A percentile compares a stretch with the other conserved stretches of the same genome.
These are phyloP conservation scores for Vicia faba DNA, from an alignment of 306 rosid species.

Conservation along the genomic window DNA sequence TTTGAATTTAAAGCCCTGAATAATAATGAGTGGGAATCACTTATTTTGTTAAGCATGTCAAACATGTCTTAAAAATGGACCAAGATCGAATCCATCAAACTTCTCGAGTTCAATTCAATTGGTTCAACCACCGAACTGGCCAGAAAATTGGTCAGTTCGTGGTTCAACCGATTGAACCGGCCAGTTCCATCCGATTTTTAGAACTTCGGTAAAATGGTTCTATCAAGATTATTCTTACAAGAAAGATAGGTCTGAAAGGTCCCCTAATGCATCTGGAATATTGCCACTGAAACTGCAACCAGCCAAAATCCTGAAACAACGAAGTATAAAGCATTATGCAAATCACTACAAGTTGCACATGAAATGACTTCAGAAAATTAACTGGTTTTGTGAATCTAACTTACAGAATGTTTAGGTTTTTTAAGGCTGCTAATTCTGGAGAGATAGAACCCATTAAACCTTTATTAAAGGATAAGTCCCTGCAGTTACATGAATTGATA, in stretches of 20 bases:
- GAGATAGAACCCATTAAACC: constrained; percentile 62
- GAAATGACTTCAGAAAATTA: constrained; percentile 19
- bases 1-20: constrained; percentile 89
- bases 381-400: constrained; percentile 37
- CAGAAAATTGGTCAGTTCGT: background rate
- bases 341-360: constrained; percentile 11
- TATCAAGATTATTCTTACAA: constrained; percentile 56
- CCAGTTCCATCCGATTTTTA: background rate
- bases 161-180: background rate
- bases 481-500: constrained; percentile 44
- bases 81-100: background rate
- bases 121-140: background rate
- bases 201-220: background rate
- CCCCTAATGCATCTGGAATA: constrained; percentile 80
- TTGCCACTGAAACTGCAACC: constrained; percentile 84
- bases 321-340: constrained; percentile 9
- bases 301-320: constrained; percentile 76
- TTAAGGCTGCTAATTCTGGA: constrained; percentile 54
- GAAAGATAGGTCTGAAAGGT: constrained; percentile 72
- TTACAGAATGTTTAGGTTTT: constrained; percentile 74
- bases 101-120: no score
- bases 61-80: background rate
- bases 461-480: constrained; percentile 72
- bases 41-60: background rate
- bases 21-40: constrained; percentile 9